These are phyloP conservation scores for Lanmaoa pseudosensibilis DNA, from an alignment of 768 basidiomycete species.

Conservation along the genomic window DNA sequence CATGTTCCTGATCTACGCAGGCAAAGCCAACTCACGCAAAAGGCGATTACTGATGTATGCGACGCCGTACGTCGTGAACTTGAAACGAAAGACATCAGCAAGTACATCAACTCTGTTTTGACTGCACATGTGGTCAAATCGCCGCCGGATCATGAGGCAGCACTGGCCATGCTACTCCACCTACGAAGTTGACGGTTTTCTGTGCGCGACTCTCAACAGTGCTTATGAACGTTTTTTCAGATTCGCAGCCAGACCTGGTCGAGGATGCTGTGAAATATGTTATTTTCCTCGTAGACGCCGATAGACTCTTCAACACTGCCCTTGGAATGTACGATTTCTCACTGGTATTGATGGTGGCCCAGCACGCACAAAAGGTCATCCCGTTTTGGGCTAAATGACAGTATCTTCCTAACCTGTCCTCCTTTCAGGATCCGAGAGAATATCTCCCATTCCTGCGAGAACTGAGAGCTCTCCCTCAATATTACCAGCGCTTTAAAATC, in stretches of 20 bases:
- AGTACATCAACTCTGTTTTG: slow-evolving; percentile 87
- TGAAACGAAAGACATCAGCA: slow-evolving; percentile 66
- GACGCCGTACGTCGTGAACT: slow-evolving; percentile 73
- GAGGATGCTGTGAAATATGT: slow-evolving; percentile 98
- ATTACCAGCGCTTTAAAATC: slow-evolving; percentile 87
- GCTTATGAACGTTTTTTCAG: slow-evolving; percentile 6
- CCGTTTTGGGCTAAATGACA: slow-evolving; percentile 1
- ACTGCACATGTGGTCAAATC: slow-evolving; percentile 92
- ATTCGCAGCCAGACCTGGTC: slow-evolving; percentile 66
- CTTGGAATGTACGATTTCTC: slow-evolving; percentile 99
- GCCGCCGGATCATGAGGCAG: slow-evolving; percentile 89
- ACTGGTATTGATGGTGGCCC: slow-evolving; percentile 92
- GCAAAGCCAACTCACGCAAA: slow-evolving; percentile 56
- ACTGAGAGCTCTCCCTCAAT: slow-evolving; percentile 67
- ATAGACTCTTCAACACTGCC: slow-evolving; percentile 88
- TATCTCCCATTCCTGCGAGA: slow-evolving; percentile 97
- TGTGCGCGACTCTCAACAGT: background rate
- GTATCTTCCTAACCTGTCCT: slow-evolving; percentile 4
- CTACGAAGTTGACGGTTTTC: slow-evolving; percentile 61
- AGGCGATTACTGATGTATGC: slow-evolving; percentile 67
- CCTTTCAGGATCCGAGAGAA: slow-evolving; percentile 86
- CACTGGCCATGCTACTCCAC: slow-evolving; percentile 67
- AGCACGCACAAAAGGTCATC: slow-evolving; percentile 90
- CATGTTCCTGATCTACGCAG: slow-evolving; percentile 37
- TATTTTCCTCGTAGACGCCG: slow-evolving; percentile 94